Percentiles rank a stretch among this genome's conserved stretches.
Conservation (phyloP, 805 yeast genomes). For the Blastobotrys muscicola region DNA sequence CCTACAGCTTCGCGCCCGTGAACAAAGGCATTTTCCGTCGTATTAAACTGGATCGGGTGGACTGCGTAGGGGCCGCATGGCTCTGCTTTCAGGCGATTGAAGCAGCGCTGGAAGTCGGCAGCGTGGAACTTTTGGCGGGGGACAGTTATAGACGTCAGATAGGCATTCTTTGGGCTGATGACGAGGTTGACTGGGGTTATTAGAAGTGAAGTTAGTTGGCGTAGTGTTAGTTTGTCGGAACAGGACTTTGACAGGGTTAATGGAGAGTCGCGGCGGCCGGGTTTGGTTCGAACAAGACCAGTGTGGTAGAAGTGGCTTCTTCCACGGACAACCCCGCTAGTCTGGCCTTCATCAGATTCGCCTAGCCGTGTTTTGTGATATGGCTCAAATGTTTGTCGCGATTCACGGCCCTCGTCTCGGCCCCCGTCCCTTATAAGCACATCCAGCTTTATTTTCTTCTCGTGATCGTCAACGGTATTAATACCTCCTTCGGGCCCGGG, state of each 20-base stretch:
- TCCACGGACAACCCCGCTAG: conserved; percentile 41
- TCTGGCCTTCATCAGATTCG: conserved; percentile 1
- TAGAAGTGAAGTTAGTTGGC: conserved; percentile 38
- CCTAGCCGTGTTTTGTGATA: too few relatives aligned
- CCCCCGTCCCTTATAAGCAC: too few relatives aligned
- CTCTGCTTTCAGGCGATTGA: conserved; percentile 8
- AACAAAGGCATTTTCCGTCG: neutral
- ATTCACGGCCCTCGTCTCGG: too few relatives aligned
- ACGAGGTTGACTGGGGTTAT: conserved; percentile 19
- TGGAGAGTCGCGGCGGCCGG: conserved; percentile 77
- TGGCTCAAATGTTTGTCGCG: too few relatives aligned
- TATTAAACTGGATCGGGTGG: neutral
- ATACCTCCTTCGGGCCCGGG: too few relatives aligned
- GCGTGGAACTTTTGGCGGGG: conserved; percentile 16
- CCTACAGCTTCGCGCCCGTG: neutral
- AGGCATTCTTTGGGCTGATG: conserved; percentile 17
- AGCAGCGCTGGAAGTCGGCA: conserved; percentile 26
- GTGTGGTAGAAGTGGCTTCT: conserved; percentile 43
- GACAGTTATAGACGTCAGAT: conserved; percentile 21
- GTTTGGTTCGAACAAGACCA: conserved; percentile 82
- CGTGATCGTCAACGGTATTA: too few relatives aligned
- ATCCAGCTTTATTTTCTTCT: too few relatives aligned
- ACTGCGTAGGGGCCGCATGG: neutral
- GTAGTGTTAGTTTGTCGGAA: conserved; percentile 67
- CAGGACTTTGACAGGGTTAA: conserved; percentile 74